Evolutionary conservation across 2,329 filamentous ascomycete genomes (phyloP).

Genomic region (Pseudogymnoascus sp.): DNA sequence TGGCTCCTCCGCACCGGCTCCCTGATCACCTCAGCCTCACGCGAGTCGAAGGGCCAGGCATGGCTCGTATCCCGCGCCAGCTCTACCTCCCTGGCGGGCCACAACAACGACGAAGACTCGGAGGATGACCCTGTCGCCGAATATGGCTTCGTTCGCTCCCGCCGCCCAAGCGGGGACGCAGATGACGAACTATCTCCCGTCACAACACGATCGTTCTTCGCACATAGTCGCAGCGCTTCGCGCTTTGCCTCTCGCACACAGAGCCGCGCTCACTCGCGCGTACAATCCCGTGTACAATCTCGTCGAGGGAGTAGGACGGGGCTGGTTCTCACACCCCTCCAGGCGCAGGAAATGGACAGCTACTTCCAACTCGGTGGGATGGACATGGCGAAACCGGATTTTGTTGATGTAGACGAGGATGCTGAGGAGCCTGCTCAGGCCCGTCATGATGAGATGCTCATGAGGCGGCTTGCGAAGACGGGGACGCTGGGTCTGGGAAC

Average conservation of each 20-base stretch:
- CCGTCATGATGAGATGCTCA: conserved; percentile 47
- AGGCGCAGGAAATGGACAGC: conserved; percentile 38
- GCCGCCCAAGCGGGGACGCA: conserved; percentile 26
- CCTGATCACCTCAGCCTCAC: conserved; percentile 52
- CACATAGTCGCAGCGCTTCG: conserved; percentile 42
- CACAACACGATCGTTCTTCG: conserved; percentile 29
- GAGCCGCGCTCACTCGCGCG: conserved; percentile 37
- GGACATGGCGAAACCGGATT: conserved; percentile 43
- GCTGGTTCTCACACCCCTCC: conserved; percentile 35
- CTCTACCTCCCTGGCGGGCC: conserved; percentile 53
- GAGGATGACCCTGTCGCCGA: conserved; percentile 45
- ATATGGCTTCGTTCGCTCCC: conserved; percentile 42
- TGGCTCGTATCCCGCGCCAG: conserved; percentile 62
- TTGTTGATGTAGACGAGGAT: conserved; percentile 54
- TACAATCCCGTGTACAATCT: conserved; percentile 36
- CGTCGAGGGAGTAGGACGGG: conserved; percentile 24
- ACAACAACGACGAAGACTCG: conserved; percentile 45
- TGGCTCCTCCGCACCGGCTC: conserved; percentile 60
- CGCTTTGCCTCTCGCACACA: conserved; percentile 25
- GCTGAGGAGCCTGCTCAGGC: conserved; percentile 46
- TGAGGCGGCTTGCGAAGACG: conserved; percentile 49
- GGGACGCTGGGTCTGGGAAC: conserved; percentile 46
- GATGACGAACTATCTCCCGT: conserved; percentile 31
- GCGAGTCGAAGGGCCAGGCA: conserved; percentile 61
- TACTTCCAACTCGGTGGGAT: conserved; percentile 32